Percentiles rank a stretch among this genome's conserved stretches.
These are phyloP conservation scores for Neostapfia colusana DNA, from an alignment of 176 grass and related monocot species.

Conservation along the genomic window DNA sequence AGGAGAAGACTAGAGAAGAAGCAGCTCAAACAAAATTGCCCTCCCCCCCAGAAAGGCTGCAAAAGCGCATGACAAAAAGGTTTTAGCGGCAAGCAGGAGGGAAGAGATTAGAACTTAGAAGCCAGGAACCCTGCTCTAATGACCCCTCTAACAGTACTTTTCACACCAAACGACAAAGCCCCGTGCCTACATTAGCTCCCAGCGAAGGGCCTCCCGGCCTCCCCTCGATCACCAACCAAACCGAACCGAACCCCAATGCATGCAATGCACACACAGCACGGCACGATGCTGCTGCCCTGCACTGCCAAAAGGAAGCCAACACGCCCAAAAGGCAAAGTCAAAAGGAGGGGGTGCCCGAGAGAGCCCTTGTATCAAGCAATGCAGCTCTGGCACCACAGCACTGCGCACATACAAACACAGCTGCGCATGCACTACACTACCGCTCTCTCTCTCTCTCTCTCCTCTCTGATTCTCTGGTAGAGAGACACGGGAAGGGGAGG, in stretches of 20 bases:
- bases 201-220: neutral
- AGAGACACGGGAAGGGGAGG: neutral
- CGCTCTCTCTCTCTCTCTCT: too few relatives aligned
- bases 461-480: too few relatives aligned
- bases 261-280: constrained; percentile 35
- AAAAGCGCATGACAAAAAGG: constrained; percentile 48
- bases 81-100: constrained; percentile 20
- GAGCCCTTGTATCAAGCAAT: constrained; percentile 39
- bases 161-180: constrained; percentile 50
- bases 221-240: neutral
- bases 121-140: constrained; percentile 37
- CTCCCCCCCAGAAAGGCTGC: constrained; percentile 40
- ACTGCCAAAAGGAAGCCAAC: constrained; percentile 64
- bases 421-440: constrained; percentile 22
- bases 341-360: constrained; percentile 44
- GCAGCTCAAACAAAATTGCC: constrained; percentile 44
- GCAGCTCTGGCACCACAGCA: constrained; percentile 3
- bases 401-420: neutral
- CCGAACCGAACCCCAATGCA: constrained; percentile 28
- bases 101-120: constrained; percentile 45
- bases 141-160: constrained; percentile 57
- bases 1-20: constrained; percentile 39
- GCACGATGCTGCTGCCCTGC: constrained; percentile 11
- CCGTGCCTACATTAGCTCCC: constrained; percentile 39
- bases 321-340: constrained; percentile 53